Percentiles rank a stretch among this genome's conserved stretches.
These are phyloP conservation scores for Sporothrix dimorphospora DNA, from an alignment of 2,329 filamentous ascomycete genomes.

Conservation along the genomic window DNA sequence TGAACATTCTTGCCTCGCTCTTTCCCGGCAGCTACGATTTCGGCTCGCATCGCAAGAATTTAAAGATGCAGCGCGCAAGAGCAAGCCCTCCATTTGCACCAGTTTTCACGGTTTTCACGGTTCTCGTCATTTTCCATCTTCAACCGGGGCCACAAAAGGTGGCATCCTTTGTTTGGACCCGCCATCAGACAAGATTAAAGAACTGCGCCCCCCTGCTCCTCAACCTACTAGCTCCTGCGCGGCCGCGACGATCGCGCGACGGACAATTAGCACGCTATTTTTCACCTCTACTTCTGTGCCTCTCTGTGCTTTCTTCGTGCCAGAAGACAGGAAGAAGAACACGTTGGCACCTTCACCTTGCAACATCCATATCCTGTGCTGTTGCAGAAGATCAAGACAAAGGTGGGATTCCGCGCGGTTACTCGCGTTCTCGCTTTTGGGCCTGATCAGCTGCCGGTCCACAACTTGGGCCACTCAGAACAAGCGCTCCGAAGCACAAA, in stretches of 20 bases:
- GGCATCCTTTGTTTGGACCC: conserved; percentile 22
- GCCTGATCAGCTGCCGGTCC: background rate
- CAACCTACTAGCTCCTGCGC: conserved; percentile 26
- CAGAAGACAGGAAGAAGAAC: background rate
- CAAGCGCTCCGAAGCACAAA: background rate
- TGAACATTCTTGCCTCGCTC: background rate
- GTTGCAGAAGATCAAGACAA: conserved; percentile 12
- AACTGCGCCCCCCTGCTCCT: conserved; percentile 26
- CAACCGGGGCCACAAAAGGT: background rate
- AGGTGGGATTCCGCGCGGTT: conserved; percentile 12
- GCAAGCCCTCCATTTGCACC: background rate
- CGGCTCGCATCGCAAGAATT: conserved; percentile 1
- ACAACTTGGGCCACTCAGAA: background rate
- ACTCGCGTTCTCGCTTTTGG: background rate
- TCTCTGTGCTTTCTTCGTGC: background rate
- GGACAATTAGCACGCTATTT: conserved; percentile 24
- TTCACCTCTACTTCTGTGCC: background rate
- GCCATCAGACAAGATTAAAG: conserved; percentile 30
- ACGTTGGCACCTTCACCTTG: conserved; percentile 16
- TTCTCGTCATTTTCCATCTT: background rate
- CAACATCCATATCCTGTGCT: background rate
- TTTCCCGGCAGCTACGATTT: conserved; percentile 5
- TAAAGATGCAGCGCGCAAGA: background rate
- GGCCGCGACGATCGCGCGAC: conserved; percentile 32
- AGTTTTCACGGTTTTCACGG: background rate